phyloP scores from a whole-genome alignment of 2,329 filamentous ascomycete species.

The Phialophora tarda region DNA sequence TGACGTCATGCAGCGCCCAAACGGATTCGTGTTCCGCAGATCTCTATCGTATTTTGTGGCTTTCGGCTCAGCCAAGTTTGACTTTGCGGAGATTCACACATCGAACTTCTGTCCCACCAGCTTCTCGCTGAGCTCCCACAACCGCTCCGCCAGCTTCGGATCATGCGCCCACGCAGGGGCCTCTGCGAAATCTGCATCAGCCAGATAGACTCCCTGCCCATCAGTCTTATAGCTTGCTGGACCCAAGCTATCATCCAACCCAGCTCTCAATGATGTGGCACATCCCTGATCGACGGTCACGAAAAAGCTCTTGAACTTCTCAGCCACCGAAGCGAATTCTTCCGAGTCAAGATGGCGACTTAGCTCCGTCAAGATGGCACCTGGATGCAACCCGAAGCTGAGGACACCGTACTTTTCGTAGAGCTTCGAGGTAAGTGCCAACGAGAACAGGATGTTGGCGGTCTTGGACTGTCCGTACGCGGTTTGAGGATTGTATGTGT shows the following conservation, averaged over 20 bases:
- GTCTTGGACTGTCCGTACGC: constrained; percentile 56
- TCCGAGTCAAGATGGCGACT: constrained; percentile 39
- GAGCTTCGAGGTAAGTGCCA: constrained; percentile 44
- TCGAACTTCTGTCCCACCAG: constrained; percentile 24
- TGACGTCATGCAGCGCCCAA: background rate
- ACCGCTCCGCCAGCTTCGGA: constrained; percentile 3
- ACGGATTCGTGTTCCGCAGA: background rate
- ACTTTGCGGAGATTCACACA: background rate
- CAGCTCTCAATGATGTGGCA: constrained; percentile 11
- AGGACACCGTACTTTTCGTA: constrained; percentile 43
- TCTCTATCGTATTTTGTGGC: background rate
- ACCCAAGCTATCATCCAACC: constrained; percentile 8
- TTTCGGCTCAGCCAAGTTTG: background rate
- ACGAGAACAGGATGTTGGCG: constrained; percentile 54
- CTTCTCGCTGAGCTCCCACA: constrained; percentile 21
- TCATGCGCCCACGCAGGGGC: constrained; percentile 9
- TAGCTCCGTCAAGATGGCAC: constrained; percentile 36
- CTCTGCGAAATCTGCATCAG: background rate
- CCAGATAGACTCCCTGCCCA: constrained; percentile 10
- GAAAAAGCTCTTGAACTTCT: constrained; percentile 3
- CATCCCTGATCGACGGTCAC: constrained; percentile 10
- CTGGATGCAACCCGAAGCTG: constrained; percentile 51
- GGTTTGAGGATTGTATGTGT: constrained; percentile 41
- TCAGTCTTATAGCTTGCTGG: constrained; percentile 1
- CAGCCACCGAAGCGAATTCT: constrained; percentile 17